Evolutionary conservation across 2,329 filamentous ascomycete genomes (phyloP), one percentile per base, ranked within the genome.

Genomic region (Phyllosticta citriasiana): DNA sequence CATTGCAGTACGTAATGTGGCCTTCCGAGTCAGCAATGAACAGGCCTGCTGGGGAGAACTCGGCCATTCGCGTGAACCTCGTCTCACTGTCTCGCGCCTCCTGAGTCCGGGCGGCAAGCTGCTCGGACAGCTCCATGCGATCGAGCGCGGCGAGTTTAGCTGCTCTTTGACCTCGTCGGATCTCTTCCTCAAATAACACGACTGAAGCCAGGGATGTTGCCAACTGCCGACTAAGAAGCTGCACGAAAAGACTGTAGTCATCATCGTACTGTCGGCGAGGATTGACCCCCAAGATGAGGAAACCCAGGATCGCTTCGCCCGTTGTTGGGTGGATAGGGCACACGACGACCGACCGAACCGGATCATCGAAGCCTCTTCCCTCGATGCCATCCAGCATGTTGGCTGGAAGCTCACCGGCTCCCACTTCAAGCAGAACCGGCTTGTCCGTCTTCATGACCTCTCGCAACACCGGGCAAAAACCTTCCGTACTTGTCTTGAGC

Each of bases 171-270:
- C 88, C 87, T 63, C 88, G 81, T 62, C 82, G 83, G 65, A 93
- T 91, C 70, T 94, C 89, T 66, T 93, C 89, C 70, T 93, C 89
- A 62, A 92, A 92, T 1, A 94, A 74, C 0, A 92, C 88, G 0
- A 92, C 89, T 0, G 88, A 92, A 1, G 89, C 89, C 71, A 93
- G 81, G 0, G 88, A 91, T 0, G 89, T 93, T 8, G 87, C 88
- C 8, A 93, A 77, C 69, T 93, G 89, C 24, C 88, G 82, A 55
- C 85, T 87, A 4, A 93, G 75, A 0, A 93, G 79, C 66, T 88
- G 85, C 47, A 93, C 80, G 67, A 93, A 94, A 0, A 93, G 78
- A 64, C 84, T 83, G 68, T 93, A 94, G 65, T 93, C 89, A 47
- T 88, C 85, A 66, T 94, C 88, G 67, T 89, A 94, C 0, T 88